Evolutionary conservation across 2,329 filamentous ascomycete species (phyloP).

Genomic region (Zasmidium angulare): DNA sequence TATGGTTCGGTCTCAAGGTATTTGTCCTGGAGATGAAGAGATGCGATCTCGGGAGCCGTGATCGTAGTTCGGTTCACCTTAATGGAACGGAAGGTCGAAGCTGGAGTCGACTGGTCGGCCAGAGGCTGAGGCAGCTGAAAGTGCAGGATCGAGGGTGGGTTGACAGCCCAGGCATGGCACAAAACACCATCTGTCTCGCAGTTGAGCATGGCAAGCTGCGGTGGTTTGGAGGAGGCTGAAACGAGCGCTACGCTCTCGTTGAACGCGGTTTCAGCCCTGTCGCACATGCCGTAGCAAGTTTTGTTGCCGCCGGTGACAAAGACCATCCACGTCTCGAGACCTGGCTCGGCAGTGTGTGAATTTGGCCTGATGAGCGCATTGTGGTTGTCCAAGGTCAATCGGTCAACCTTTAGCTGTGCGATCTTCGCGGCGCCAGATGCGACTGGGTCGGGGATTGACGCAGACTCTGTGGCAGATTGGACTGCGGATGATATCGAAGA

Average conservation of each 20-base stretch:
- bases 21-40: slow-evolving; percentile 60
- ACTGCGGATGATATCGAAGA: slow-evolving; percentile 56
- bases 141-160: slow-evolving; percentile 65
- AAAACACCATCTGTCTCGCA: slow-evolving; percentile 74
- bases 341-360: slow-evolving; percentile 54
- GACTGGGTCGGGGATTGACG: slow-evolving; percentile 42
- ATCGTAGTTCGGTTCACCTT: slow-evolving; percentile 69
- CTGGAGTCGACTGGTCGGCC: slow-evolving; percentile 64
- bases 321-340: slow-evolving; percentile 74
- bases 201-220: slow-evolving; percentile 68
- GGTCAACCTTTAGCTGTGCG: slow-evolving; percentile 53
- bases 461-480: slow-evolving; percentile 50
- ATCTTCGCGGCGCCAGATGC: slow-evolving; percentile 43
- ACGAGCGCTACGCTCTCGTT: slow-evolving; percentile 55
- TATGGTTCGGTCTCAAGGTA: slow-evolving; percentile 54
- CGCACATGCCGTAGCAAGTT: slow-evolving; percentile 73
- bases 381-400: slow-evolving; percentile 70
- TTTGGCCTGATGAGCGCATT: slow-evolving; percentile 65
- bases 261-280: slow-evolving; percentile 60
- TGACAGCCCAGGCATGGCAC: slow-evolving; percentile 71
- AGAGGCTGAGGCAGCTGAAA: slow-evolving; percentile 59
- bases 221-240: slow-evolving; percentile 59
- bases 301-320: slow-evolving; percentile 73
- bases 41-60: slow-evolving; percentile 62
- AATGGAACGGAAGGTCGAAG: slow-evolving; percentile 64